Base-by-base conservation (phyloP, 768 basidiomycete genomes). In the Naganishia kalamii region DNA sequence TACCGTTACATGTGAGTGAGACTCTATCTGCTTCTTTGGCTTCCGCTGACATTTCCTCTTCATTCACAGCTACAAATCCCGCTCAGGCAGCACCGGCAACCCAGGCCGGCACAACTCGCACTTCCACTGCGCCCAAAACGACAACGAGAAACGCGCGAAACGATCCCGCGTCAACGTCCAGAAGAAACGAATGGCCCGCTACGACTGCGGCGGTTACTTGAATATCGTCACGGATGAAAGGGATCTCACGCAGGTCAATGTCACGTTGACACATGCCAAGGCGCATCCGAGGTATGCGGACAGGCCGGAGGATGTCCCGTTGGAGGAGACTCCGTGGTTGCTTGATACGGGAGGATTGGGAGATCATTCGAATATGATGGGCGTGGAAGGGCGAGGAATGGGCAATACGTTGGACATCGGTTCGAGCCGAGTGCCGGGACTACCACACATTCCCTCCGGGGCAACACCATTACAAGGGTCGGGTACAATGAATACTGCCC, bases 81-180 rank as follows among this genome's bases (percentile, higher is more conserved):
- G 54, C 35, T 57, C 54, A 23, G 54, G 54, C 33, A 57, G 54
- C 13, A 33, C 54, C 27, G 54, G 54, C 19, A 57, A 57, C 54
- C 54, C 54, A 40, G 37, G 33, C 33, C 54, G 54, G 10, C 54
- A 57, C 54, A 57, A 57, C 37, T 57, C 54, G n/a, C 54, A 57
- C 54, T 57, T 57, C 23, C 33, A 37, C 54, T 57, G 54, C 37
- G 54, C 54, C 15, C 54, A 57, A 41, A 57, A 57, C 35, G 54
- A 57, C 35, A 35, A 33, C 21, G 54, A 57, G 19, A 57, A 57
- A 41, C 13, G 21, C 4, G 37, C 33, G 21, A 57, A 57, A 37
- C 54, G 54, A 23, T 57, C 54, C 35, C 54, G 54, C 1, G 54
- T 57, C 1, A 37, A 25, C 37, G 23, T 57, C 33, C 54, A 57